Conservation (phyloP, 78 protist species). For the Pelomyxa schiedti region DNA sequence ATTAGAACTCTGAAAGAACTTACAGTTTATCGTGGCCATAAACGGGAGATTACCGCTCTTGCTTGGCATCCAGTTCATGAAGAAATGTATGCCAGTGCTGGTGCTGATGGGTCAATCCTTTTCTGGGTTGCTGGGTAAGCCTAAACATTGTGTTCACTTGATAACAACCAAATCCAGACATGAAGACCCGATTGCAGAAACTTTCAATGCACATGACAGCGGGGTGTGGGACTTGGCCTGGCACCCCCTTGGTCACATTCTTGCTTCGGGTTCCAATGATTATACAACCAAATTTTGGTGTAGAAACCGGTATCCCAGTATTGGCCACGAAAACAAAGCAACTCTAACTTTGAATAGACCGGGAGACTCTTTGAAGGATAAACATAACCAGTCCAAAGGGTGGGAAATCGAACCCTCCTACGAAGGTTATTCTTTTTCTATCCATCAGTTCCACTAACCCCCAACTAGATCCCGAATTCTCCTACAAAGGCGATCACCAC, state of each 20-base stretch:
- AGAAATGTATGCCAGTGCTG: slow-evolving; percentile 68
- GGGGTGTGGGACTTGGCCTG: slow-evolving; percentile 72
- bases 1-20: slow-evolving; percentile 69
- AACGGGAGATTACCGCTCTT: slow-evolving; percentile 58
- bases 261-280: slow-evolving; percentile 66
- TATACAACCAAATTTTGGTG: slow-evolving; percentile 75
- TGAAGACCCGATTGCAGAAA: slow-evolving; percentile 44
- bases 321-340: slow-evolving; percentile 42
- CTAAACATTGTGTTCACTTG: too few species aligned
- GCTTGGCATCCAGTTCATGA: slow-evolving; percentile 78
- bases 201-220: slow-evolving; percentile 56
- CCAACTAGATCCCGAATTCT: too few species aligned
- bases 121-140: slow-evolving; percentile 67
- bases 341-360: too few species aligned
- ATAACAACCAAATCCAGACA: too few species aligned
- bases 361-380: too few species aligned
- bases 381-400: too few species aligned
- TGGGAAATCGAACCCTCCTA: too few species aligned
- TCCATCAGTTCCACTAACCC: too few species aligned
- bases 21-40: slow-evolving; percentile 68
- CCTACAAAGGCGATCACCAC: too few species aligned
- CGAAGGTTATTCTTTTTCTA: too few species aligned
- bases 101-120: slow-evolving; percentile 65
- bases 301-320: slow-evolving; percentile 58
- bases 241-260: slow-evolving; percentile 91